phyloP scores from a whole-genome alignment of 352 stramenopile species.

The Pythium plurisporium region DNA sequence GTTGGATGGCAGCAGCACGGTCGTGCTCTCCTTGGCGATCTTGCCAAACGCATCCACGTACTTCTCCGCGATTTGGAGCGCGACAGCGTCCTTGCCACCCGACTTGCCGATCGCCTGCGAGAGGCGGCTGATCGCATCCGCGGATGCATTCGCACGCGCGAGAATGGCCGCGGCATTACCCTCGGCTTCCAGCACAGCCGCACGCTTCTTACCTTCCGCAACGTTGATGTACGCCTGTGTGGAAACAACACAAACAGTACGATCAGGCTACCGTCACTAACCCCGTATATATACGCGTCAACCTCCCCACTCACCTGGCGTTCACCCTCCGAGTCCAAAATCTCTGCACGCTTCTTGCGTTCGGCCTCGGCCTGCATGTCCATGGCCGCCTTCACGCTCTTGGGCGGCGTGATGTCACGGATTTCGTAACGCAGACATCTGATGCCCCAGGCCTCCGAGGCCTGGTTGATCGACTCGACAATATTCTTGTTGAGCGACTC shows the following conservation, averaged over 20 bases:
- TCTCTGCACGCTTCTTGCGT: constrained; percentile 88
- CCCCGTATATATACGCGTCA: background rate
- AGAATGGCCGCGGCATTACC: constrained; percentile 84
- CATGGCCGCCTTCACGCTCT: constrained; percentile 86
- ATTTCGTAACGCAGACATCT: constrained; percentile 91
- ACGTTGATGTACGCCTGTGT: constrained; percentile 84
- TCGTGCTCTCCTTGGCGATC: constrained; percentile 88
- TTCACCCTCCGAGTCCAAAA: constrained; percentile 89
- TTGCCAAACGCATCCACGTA: constrained; percentile 90
- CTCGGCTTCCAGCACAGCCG: constrained; percentile 80
- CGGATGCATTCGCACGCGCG: constrained; percentile 75
- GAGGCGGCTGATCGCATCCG: constrained; percentile 71
- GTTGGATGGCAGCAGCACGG: constrained; percentile 76
- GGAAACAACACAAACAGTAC: background rate
- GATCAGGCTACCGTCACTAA: background rate
- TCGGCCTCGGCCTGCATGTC: constrained; percentile 92
- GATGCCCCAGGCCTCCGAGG: constrained; percentile 87
- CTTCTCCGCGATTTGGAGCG: constrained; percentile 88
- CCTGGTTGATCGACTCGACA: constrained; percentile 89
- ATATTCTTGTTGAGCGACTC: constrained; percentile 91
- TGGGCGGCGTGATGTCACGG: constrained; percentile 83
- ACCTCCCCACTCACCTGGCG: constrained; percentile 32
- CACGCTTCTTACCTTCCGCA: constrained; percentile 87
- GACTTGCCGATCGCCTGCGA: constrained; percentile 60
- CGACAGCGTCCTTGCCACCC: constrained; percentile 76